phyloP scores from a whole-genome alignment of 139 green algal species.

The Tetradesmus lagerheimii region DNA sequence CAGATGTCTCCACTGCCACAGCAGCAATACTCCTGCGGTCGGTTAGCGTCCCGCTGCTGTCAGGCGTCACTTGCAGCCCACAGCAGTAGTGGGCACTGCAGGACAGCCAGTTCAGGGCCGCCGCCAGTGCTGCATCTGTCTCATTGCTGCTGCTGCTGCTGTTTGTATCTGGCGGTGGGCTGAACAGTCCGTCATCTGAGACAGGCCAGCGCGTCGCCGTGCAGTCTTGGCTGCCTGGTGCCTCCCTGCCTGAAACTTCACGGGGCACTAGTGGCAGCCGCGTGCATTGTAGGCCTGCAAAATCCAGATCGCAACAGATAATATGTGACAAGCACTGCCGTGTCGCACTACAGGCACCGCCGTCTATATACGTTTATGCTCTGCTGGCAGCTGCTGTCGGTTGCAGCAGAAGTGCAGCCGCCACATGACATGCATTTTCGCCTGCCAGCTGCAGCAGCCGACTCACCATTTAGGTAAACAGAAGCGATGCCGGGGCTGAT shows the following conservation, averaged over 20 bases:
- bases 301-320: neutral
- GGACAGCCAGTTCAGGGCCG: neutral
- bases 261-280: neutral
- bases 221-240: neutral
- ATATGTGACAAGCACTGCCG: neutral
- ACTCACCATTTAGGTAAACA: slow-evolving; percentile 27
- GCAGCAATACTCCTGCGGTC: neutral
- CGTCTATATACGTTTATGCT: neutral
- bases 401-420: neutral
- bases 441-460: neutral
- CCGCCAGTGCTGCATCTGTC: neutral
- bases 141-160: slow-evolving; percentile 21
- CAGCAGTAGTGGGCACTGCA: slow-evolving; percentile 49
- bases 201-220: slow-evolving; percentile 5
- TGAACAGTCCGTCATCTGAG: neutral
- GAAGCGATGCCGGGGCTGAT: neutral
- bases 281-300: slow-evolving; percentile 52
- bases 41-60: neutral
- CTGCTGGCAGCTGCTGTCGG: slow-evolving; percentile 11
- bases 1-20: neutral
- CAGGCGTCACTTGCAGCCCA: slow-evolving; percentile 39
- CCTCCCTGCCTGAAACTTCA: neutral
- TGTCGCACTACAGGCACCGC: neutral
- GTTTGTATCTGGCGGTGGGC: neutral
- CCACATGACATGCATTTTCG: neutral